Evolutionary conservation across 2,329 filamentous ascomycete species (phyloP), one percentile per base, ranked within the genome.

Genomic region (Periglandula ipomoeae): DNA sequence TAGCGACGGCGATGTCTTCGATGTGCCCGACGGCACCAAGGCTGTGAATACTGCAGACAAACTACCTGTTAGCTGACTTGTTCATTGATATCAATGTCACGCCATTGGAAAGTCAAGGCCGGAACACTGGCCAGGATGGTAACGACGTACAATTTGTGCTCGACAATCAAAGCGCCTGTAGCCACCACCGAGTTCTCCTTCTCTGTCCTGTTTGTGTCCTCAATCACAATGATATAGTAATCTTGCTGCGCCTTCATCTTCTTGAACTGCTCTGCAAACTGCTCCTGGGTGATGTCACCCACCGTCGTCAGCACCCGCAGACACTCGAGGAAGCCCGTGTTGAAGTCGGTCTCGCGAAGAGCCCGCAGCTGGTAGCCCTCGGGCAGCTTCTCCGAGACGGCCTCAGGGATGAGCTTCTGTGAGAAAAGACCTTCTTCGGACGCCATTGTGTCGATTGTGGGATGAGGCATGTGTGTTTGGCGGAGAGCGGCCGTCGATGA

Each of bases 1-100:
- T 89, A 55, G 87, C 83, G 34, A 98, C 90, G 17, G 91, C 90
- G 65, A 98, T 96, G 65, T 98, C 93, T 68, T 97, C 93, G 68
- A 97, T 96, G 69, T 97, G 93, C 11, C 91, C 93, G 23, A 96
- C 91, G 20, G 84, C 72, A 45, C 87, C 87, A 40, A 93, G 78
- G 58, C 79, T 81, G 66, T 91, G 87, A 58, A 93, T 90, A 65
- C 83, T 86, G 57, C 56, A 34, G 15, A 43, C 38, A 42, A 37
- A 27, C 35, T 53, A 59, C 44, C 59, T 61, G 49, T 38, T 37
- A 23, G 44, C 24, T 27, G 19, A 15, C 15, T 19, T 19, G 4
- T 24, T 20, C 8, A 11, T 20, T 9, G 8, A 23, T 17, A 10
- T 17, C 23, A 9, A 45, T 35, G 26, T 7, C 11, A n/a, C 9